These are phyloP conservation scores for Andrographis paniculata DNA, from an alignment of 305 asterid genomes.

Conservation along the genomic window DNA sequence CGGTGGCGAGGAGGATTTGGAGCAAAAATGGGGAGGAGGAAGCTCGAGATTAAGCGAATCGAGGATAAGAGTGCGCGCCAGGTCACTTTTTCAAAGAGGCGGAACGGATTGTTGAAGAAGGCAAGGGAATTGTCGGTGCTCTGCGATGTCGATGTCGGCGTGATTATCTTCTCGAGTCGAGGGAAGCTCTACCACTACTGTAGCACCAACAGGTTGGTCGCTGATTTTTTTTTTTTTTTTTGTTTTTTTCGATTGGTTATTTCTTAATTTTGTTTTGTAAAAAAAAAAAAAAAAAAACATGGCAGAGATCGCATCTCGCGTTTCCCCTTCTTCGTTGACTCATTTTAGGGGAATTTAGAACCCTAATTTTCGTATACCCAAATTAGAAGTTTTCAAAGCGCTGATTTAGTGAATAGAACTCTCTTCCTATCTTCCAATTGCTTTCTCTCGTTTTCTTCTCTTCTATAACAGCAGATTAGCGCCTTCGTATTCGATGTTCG, in stretches of 20 bases:
- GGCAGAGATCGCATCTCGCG: neutral
- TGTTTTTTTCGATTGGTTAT: neutral
- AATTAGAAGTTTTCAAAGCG: neutral
- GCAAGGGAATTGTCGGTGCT: constrained; percentile 27
- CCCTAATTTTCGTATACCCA: neutral
- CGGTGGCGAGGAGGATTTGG: neutral
- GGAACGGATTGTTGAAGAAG: constrained; percentile 30
- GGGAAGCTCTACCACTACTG: constrained; percentile 26
- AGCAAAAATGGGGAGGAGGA: constrained; percentile 27
- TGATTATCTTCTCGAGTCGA: constrained; percentile 24
- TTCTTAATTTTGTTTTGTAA: too few species aligned
- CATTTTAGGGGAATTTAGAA: neutral
- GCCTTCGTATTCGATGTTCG: neutral
- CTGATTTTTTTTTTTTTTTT: neutral
- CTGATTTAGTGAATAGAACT: neutral
- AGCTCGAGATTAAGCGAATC: constrained; percentile 34
- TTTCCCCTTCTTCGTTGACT: neutral
- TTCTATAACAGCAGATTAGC: too few species aligned
- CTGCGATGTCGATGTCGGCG: constrained; percentile 28
- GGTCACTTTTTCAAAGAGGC: constrained; percentile 30
- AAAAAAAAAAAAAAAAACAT: too few species aligned
- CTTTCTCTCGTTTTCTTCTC: too few species aligned
- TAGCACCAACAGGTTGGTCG: constrained; percentile 24
- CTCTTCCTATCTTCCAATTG: too few species aligned
- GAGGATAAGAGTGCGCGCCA: constrained; percentile 27